A percentile compares a stretch with the other conserved stretches of the same genome.
Conservation (phyloP, 805 yeast genomes). For the Teunomyces barrocoloradensis region DNA sequence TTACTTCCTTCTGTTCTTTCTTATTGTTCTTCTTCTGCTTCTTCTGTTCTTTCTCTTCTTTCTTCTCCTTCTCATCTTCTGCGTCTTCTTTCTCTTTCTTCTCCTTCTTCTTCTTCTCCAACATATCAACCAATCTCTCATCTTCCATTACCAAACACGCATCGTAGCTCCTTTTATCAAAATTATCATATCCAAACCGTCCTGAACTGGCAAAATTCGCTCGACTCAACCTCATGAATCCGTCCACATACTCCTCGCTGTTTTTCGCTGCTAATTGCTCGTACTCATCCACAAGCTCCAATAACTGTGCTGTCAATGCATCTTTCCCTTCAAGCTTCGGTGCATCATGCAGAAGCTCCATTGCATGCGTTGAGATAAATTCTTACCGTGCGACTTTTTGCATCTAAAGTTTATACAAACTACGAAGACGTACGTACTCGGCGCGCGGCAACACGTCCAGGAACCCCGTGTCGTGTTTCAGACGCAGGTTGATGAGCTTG, state of each 20-base stretch:
- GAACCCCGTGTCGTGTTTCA: slow-evolving; percentile 37
- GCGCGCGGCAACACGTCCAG: slow-evolving; percentile 43
- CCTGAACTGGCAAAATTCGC: slow-evolving; percentile 38
- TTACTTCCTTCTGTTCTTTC: neutral
- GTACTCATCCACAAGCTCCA: slow-evolving; percentile 34
- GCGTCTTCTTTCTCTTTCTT: slow-evolving; percentile 5
- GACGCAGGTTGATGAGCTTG: slow-evolving; percentile 40
- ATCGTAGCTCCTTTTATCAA: slow-evolving; percentile 35
- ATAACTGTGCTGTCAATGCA: slow-evolving; percentile 11
- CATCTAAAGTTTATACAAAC: slow-evolving; percentile 31
- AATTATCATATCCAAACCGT: slow-evolving; percentile 38
- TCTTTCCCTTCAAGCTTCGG: neutral
- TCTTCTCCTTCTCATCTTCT: slow-evolving; percentile 2
- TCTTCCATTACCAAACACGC: slow-evolving; percentile 16
- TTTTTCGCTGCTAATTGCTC: slow-evolving; percentile 21
- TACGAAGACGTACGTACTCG: slow-evolving; percentile 42
- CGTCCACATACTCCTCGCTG: slow-evolving; percentile 26
- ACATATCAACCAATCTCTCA: neutral
- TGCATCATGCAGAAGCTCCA: neutral
- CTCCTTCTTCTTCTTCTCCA: slow-evolving; percentile 1
- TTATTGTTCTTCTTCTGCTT: neutral
- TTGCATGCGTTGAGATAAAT: too few species aligned
- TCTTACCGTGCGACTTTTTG: neutral
- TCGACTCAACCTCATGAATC: slow-evolving; percentile 42
- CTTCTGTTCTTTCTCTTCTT: slow-evolving; percentile 1